phyloP scores from a whole-genome alignment of 192 early-diverging fungal species.

The Coemansia sp. region DNA sequence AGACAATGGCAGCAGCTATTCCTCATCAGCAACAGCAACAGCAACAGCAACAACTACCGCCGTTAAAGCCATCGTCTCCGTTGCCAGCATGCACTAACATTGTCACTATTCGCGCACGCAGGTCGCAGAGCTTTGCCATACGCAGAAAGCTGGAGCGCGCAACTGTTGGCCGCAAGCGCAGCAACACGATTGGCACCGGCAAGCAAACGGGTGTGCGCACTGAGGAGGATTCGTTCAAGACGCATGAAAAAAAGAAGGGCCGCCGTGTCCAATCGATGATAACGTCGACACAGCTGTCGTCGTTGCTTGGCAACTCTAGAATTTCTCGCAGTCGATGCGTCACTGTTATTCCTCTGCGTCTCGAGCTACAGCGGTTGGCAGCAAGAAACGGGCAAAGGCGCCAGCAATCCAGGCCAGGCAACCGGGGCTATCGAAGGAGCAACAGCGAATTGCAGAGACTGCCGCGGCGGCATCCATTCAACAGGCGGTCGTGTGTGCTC shows the following conservation, averaged over 20 bases:
- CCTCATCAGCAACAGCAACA: no score
- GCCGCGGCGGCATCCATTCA: not conserved
- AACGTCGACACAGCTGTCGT: slow-evolving; percentile 1
- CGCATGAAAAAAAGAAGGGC: slow-evolving; percentile 12
- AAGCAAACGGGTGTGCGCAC: slow-evolving; percentile 20
- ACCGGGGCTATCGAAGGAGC: not conserved
- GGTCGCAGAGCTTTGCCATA: slow-evolving; percentile 45
- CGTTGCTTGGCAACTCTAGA: not conserved
- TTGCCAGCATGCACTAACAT: slow-evolving; percentile 2
- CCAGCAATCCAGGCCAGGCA: not conserved
- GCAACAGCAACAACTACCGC: not conserved
- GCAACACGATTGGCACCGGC: slow-evolving; percentile 44
- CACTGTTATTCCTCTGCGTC: slow-evolving; percentile 36
- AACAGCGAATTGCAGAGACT: not conserved
- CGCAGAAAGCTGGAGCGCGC: slow-evolving; percentile 32
- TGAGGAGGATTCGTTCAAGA: slow-evolving; percentile 14
- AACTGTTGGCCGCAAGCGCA: slow-evolving; percentile 37
- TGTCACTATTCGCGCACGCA: slow-evolving; percentile 43
- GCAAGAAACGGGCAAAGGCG: slow-evolving; percentile 5
- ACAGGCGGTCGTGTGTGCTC: slow-evolving; percentile 13
- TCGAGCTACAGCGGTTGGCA: slow-evolving; percentile 44
- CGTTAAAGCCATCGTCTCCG: not conserved
- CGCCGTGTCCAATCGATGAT: slow-evolving; percentile 48
- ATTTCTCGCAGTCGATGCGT: slow-evolving; percentile 20
- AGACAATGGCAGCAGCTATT: not conserved